A percentile compares a stretch with the other conserved stretches of the same genome.
Evolutionary conservation across 495 filamentous ascomycete genomes (phyloP).

Genomic region (Aspergillus bertholletiae): DNA sequence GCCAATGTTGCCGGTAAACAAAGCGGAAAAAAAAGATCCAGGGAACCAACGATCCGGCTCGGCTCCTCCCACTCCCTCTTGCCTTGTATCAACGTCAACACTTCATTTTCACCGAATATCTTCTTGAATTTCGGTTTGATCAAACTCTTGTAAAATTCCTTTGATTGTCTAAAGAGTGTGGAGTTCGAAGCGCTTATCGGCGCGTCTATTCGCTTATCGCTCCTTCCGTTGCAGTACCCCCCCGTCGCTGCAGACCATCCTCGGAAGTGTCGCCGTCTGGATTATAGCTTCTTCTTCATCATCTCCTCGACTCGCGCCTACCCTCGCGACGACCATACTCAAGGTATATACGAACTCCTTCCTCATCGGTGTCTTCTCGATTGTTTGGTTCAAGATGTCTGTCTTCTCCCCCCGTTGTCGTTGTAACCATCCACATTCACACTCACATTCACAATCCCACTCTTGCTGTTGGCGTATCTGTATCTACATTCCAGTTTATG

Average conservation of each 20-base stretch:
- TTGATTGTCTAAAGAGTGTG: not conserved
- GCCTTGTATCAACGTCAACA: not conserved
- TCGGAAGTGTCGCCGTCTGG: constrained; percentile 2
- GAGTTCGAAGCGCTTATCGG: constrained; percentile 18
- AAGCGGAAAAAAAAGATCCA: constrained; percentile 15
- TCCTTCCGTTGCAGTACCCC: constrained; percentile 3
- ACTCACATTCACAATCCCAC: not conserved
- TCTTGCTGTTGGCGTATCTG: not conserved
- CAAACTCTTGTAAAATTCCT: not conserved
- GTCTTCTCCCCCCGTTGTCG: not conserved
- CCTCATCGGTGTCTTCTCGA: constrained; percentile 1
- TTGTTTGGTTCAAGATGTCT: not conserved
- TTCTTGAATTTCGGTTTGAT: not conserved
- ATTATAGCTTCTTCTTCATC: not conserved
- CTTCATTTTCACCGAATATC: not conserved
- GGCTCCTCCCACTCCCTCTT: not conserved
- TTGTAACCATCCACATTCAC: no score
- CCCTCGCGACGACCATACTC: constrained; percentile 8
- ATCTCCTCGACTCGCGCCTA: not conserved
- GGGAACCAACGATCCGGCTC: constrained; percentile 3
- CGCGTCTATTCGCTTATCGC: constrained; percentile 23
- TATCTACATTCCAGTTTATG: not conserved
- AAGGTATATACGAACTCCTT: constrained; percentile 16
- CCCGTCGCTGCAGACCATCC: constrained; percentile 7
- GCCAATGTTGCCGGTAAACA: constrained; percentile 16